Evolutionary conservation across 352 stramenopile species (phyloP), one percentile per base, ranked within the genome.

Genomic region (Elongisporangium anandrum): DNA sequence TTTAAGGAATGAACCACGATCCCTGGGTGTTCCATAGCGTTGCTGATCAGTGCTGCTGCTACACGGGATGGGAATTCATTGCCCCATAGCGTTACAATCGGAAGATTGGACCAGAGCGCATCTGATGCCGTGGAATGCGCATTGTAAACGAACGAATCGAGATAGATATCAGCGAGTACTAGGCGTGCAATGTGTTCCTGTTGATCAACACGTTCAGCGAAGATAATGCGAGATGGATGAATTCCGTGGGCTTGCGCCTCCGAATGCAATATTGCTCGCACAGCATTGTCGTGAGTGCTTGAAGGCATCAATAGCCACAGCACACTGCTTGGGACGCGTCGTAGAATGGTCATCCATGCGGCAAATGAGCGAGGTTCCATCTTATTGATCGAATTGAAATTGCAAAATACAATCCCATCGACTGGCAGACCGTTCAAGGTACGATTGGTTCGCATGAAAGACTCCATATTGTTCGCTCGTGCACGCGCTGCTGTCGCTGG

Each of bases 111-210:
- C 74, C 81, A 97, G 0, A 99, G 71, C 19, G 86, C 85, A 59
- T 99, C 96, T 17, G 83, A 77, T 16, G 93, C 95, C 2, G 96
- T 97, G 13, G 95, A 98, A 65, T 99, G 96, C n/a, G 96, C 96
- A 48, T 95, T 97, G 74, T 99, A 99, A 8, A 95, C 69, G 49
- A 98, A 85, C 15, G 94, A 97, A 64, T 99, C 96, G n/a, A 99
- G 66, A 54, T 98, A 98, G 4, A 98, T 20, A 65, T 99, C 94
- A 0, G 85, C 90, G 13, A 79, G 45, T 5, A 64, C 65, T 12
- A 98, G 64, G 10, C 96, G 80, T 13, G 70, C 68, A 5, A 98
- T 67, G 66, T 99, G 96, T 7, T 60, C 34, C 4, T 60, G 56
- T 54, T 96, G 94, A n/a, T 71, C 29, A 0, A 80, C 55, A 7